Evolutionary conservation across 2,329 filamentous ascomycete genomes (phyloP).

Genomic region (Huntiella abstrusa): DNA sequence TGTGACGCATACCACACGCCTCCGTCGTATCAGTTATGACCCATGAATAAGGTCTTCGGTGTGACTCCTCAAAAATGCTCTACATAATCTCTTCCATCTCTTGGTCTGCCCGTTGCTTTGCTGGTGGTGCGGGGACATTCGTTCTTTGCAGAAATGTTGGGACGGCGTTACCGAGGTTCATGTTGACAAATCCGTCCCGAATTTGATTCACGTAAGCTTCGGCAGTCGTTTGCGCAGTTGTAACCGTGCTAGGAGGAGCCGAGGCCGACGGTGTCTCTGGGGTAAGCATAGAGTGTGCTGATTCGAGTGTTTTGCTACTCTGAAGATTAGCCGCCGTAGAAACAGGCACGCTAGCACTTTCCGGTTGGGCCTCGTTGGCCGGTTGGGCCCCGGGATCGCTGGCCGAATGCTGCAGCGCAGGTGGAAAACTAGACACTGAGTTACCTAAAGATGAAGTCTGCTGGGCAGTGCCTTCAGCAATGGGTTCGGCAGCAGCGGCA

Average conservation of each 20-base stretch:
- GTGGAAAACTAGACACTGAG: slow-evolving; percentile 13
- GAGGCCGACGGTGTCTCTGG: slow-evolving; percentile 13
- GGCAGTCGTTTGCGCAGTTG: neutral
- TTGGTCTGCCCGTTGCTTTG: slow-evolving; percentile 19
- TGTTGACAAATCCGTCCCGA: slow-evolving; percentile 27
- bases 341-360: neutral
- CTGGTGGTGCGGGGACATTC: slow-evolving; percentile 13
- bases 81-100: slow-evolving; percentile 29
- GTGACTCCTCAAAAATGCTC: slow-evolving; percentile 21
- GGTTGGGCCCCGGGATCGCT: slow-evolving; percentile 14
- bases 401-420: slow-evolving; percentile 15
- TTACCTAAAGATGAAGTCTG: neutral
- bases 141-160: slow-evolving; percentile 14
- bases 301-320: slow-evolving; percentile 25
- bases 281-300: slow-evolving; percentile 32
- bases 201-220: slow-evolving; percentile 14
- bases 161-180: slow-evolving; percentile 30
- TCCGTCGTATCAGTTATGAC: slow-evolving; percentile 17
- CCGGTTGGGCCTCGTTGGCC: too few species aligned
- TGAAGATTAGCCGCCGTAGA: neutral
- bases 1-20: slow-evolving; percentile 7
- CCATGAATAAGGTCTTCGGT: slow-evolving; percentile 18
- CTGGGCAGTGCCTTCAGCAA: neutral
- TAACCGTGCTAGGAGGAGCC: neutral
- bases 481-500: neutral